Conservation (phyloP, 164 flowering plant species). For the Berberis vulgaris region DNA sequence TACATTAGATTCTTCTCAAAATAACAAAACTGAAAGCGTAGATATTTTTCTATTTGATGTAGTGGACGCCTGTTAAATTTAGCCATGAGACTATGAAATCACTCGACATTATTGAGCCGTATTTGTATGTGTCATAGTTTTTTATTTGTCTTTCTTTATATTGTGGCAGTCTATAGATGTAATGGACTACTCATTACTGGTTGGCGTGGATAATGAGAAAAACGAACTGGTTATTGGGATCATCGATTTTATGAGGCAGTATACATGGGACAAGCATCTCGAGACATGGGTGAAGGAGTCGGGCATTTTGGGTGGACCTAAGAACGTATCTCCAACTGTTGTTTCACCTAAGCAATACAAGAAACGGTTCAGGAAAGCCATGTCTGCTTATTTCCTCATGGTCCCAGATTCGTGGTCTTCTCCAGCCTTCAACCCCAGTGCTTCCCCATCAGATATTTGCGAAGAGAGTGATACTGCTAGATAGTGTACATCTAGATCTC, state of each 20-base stretch:
- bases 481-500: too few relatives aligned
- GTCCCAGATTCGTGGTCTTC: slow-evolving; percentile 97
- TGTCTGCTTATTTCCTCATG: slow-evolving; percentile 92
- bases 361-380: slow-evolving; percentile 95
- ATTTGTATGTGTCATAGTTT: not conserved
- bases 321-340: slow-evolving; percentile 77
- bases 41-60: too few relatives aligned
- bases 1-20: too few relatives aligned
- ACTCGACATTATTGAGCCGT: too few relatives aligned
- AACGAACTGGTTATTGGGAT: slow-evolving; percentile 93
- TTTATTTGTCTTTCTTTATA: not conserved
- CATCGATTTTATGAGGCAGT: slow-evolving; percentile 98
- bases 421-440: slow-evolving; percentile 48
- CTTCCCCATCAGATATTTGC: slow-evolving; percentile 48
- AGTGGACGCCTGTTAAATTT: not conserved
- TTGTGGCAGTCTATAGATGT: slow-evolving; percentile 75
- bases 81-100: not conserved
- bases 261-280: slow-evolving; percentile 98
- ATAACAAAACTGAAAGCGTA: too few relatives aligned
- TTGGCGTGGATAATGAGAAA: slow-evolving; percentile 89
- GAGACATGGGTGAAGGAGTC: slow-evolving; percentile 99
- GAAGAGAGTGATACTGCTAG: slow-evolving; percentile 33
- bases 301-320: slow-evolving; percentile 92
- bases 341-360: slow-evolving; percentile 96
- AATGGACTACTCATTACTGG: slow-evolving; percentile 95